Conservation (phyloP, 2,329 filamentous ascomycete species). For the Talaromyces marneffei region DNA sequence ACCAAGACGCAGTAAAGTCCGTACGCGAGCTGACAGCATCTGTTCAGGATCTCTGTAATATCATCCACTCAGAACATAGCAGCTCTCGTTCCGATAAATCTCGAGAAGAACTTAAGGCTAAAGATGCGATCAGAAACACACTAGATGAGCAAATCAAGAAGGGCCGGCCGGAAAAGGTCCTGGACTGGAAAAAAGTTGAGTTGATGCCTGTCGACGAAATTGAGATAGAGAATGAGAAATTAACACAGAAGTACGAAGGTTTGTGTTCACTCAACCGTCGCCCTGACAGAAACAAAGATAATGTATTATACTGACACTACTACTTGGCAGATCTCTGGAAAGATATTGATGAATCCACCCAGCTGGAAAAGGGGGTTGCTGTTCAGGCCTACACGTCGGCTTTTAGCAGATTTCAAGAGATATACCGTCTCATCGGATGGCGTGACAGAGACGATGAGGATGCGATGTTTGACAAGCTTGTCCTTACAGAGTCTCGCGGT, state of each 20-base stretch:
- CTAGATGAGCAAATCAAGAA: not conserved
- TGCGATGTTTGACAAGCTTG: not conserved
- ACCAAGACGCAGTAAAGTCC: constrained; percentile 7
- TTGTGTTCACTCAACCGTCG: not conserved
- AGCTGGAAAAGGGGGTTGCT: not conserved
- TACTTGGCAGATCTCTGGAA: constrained; percentile 7
- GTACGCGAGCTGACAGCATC: constrained; percentile 4
- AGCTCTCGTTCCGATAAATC: not conserved
- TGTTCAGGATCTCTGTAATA: not conserved
- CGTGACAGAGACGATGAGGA: not conserved
- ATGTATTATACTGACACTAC: not conserved
- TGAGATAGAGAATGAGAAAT: not conserved
- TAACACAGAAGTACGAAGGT: constrained; percentile 6
- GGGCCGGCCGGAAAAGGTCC: not conserved
- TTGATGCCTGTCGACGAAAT: constrained; percentile 1
- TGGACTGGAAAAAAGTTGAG: constrained; percentile 4
- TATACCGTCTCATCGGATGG: constrained; percentile 12
- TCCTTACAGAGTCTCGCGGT: not conserved
- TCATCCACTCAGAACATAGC: not conserved
- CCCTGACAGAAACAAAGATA: not conserved
- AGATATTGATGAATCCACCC: constrained; percentile 9
- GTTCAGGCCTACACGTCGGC: not conserved
- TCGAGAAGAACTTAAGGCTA: not conserved
- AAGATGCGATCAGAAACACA: not conserved
- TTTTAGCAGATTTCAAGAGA: constrained; percentile 9